A percentile compares a stretch with the other conserved stretches of the same genome.
Conservation (phyloP, 495 filamentous ascomycete species). For the Penicillium lividum region DNA sequence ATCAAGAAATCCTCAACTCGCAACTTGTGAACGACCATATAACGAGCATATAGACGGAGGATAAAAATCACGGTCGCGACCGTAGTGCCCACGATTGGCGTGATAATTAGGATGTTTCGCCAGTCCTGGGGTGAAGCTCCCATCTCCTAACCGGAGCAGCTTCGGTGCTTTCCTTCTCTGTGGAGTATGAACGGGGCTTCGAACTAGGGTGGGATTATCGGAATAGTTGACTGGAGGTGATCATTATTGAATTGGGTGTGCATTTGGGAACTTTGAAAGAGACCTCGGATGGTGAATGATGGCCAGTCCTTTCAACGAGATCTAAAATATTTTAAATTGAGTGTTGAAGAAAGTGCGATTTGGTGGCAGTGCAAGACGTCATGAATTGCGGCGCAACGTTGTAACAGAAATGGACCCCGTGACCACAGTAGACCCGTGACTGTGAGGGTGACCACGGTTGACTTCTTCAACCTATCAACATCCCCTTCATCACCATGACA, state of each 20-base stretch:
- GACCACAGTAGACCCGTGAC: neutral
- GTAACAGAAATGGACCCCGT: neutral
- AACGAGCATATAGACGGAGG: constrained; percentile 22
- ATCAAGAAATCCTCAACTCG: constrained; percentile 23
- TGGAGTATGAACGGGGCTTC: too few species aligned
- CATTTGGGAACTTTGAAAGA: too few species aligned
- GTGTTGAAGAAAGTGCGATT: too few species aligned
- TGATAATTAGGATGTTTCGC: constrained; percentile 16
- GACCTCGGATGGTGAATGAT: too few species aligned
- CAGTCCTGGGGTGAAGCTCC: constrained; percentile 10
- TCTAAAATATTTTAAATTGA: too few species aligned
- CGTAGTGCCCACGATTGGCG: constrained; percentile 18
- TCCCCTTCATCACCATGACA: neutral
- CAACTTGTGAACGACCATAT: constrained; percentile 6
- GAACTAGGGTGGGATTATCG: too few species aligned
- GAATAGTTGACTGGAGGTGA: too few species aligned
- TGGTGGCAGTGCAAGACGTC: neutral
- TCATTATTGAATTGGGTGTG: too few species aligned
- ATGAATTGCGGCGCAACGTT: neutral
- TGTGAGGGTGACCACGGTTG: neutral
- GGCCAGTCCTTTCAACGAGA: too few species aligned
- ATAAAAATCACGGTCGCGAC: constrained; percentile 23
- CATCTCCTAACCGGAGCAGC: neutral
- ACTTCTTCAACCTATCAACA: neutral
- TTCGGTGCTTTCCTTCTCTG: neutral